A percentile compares a stretch with the other conserved stretches of the same genome.
Evolutionary conservation across 257 asterid species (phyloP).

Genomic region (Solanum rostratum): DNA sequence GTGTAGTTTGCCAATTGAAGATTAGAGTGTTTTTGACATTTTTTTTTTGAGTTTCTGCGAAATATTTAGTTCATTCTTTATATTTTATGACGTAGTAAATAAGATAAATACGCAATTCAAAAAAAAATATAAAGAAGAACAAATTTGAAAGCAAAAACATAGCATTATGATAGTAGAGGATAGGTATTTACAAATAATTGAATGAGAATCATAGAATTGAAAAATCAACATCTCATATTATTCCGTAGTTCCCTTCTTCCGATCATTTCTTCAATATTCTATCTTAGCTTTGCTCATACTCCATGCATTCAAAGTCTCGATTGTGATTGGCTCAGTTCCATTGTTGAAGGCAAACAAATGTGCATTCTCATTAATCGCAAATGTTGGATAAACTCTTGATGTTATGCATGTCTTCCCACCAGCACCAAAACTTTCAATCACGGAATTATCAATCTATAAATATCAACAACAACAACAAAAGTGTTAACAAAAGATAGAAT

Average conservation of each 20-base stretch:
- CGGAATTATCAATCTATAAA: conserved; percentile 12
- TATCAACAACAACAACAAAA: neutral
- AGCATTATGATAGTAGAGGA: neutral
- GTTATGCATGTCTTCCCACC: conserved; percentile 2
- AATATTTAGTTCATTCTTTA: neutral
- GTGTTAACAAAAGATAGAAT: neutral
- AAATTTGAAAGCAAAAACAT: neutral
- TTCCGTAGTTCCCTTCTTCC: neutral
- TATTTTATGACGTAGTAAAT: neutral
- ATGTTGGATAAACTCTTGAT: neutral
- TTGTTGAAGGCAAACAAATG: neutral
- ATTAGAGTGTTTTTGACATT: no score
- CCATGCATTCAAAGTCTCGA: neutral
- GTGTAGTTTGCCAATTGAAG: no score
- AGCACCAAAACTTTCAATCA: conserved; percentile 8
- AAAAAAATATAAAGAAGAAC: neutral
- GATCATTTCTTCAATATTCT: neutral
- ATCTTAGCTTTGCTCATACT: neutral
- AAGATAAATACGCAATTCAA: neutral
- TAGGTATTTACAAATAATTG: neutral
- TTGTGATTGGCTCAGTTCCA: neutral
- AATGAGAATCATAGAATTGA: neutral
- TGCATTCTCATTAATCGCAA: neutral
- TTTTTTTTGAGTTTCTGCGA: no score
- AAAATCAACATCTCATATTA: neutral